Evolutionary conservation across 176 grass and related monocot species (phyloP), one percentile per base, ranked within the genome.

Genomic region (Lolium rigidum): DNA sequence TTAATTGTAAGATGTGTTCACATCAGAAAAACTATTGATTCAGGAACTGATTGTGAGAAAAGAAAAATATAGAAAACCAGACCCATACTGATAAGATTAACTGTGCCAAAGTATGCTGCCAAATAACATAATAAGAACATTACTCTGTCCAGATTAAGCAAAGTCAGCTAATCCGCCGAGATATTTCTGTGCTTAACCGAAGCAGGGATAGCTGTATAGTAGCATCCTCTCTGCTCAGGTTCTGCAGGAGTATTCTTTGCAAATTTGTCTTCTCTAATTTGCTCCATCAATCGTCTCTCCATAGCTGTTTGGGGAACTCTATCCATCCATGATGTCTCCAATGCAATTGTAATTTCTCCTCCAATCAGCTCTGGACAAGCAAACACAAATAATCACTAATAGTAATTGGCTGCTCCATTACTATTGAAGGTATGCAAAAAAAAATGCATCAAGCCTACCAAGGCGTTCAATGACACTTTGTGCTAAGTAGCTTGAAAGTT

Each of bases 141-240:
- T 92, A 98, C 95, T 88, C 95, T 98, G 75, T 98, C 95, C 85
- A 95, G 80, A 90, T 98, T 98, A 18, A 98, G 65, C 7, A 90
- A 82, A 39, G 91, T 98, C 54, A 98, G 90, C 82, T 98, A 91
- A 88, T 93, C 90, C 38, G 83, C 86, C 39, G 88, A 89, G 58
- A 95, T 61, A 51, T 84, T 80, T 56, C 70, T 90, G 74, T 90
- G 84, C 81, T 93, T 98, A 73, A 98, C 69, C 57, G 94, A 83
- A 89, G 81, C 74, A 57, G 93, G 95, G 82, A 98, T 95, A 78
- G 63, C 72, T 82, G 95, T 94, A 46, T 94, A 95, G 67, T 95
- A 98, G 90, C 93, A 95, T 62, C 95, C 88, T 88, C 66, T 93
- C 68, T 41, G 58, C 80, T 87, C 78, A 84, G 77, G 79, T 44